Base-by-base conservation (phyloP, 108 stramenopile genomes). In the Fragilariopsis cylindrus region DNA sequence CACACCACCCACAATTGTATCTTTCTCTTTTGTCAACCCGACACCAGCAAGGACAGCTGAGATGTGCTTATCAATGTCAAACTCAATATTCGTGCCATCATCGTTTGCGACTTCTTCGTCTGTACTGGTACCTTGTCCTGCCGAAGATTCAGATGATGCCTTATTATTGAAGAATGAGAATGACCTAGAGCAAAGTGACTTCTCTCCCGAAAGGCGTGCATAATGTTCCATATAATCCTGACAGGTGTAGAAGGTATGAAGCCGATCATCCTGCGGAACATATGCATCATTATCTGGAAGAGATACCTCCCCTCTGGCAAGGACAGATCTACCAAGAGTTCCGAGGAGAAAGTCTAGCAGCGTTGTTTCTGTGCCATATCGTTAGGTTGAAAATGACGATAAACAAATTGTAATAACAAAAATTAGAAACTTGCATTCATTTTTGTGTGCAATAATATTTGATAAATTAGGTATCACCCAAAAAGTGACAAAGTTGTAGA, bases 1-100 rank as follows among this genome's bases (percentile, higher is more conserved):
- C 8, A 88, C 55, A 75, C 85, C 85, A 5, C 95, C 95, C 7
- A 90, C 90, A 43, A 76, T 76, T 2, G 85, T 87, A 57, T 87
- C 80, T 6, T 58, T 70, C 63, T 85, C 86, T 15, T 83, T 79
- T 5, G 66, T 58, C 2, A 92, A 81, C 15, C 92, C 95, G 8
- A 90, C 66, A 30, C 30, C 30, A 30, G 30, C 30, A 30, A 30
- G 30, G 30, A 30, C 30, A 12, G 57, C 48, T 2, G 65, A 67
- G 39, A 86, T 58, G 7, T 88, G 53, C 4, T 45, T 58, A 42
- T 86, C 78, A 44, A 87, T 73, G 3, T 60, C 13, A 3, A 48
- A n/a, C 39, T 84, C 73, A 67, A 75, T 65, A n/a, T 72, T 72
- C 21, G 67, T 66, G 41, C 57, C 62, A 44, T 57, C 12, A 13